Evolutionary conservation across 2,329 filamentous ascomycete species (phyloP), one percentile per base, ranked within the genome.

Genomic region (Dactylellina leptospora): DNA sequence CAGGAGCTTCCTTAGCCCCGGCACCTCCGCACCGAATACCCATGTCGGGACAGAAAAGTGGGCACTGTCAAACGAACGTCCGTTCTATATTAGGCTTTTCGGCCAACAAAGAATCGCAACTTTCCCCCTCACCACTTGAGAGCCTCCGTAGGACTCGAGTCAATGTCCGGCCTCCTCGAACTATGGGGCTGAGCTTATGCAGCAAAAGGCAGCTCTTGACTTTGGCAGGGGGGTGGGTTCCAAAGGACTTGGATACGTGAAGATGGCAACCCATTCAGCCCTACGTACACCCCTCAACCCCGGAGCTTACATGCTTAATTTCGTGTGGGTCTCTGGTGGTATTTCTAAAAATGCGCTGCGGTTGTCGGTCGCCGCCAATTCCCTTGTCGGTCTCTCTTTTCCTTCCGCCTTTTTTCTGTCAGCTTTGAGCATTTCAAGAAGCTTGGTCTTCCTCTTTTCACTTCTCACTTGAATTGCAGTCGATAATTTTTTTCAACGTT

Each of bases 11-110:
- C 20, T 25, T n/a, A 18, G 30, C 54, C 56, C 58, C 58, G 58
- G 58, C 45, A 58, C 11, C 38, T 27, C 64, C 58, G 66, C 66
- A 38, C 66, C 44, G 25, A 9, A 48, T 58, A 63, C 66, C 66
- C 13, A 40, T 53, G 44, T 71, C 58, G 51, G 53, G 51, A 27
- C 36, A 9, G n/a, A 68, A 28, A 36, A 48, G 51, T 27, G 30
- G 42, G 50, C 33, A 47, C 56, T 45, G 53, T 59, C 68, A 72
- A 62, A 64, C 68, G 64, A 58, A 64, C 40, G 45, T 27, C 44
- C 44, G 53, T 72, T 64, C 68, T 72, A 72, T 72, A 72, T 72
- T 72, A 64, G 68, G 68, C 50, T 56, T 18, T 13, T 56, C 33
- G 16, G 23, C 22, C 47, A 44, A 11, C 25, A 44, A 47, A 36